Conservation (phyloP, 2,329 filamentous ascomycete species). For the Chlorencoelia australis region DNA sequence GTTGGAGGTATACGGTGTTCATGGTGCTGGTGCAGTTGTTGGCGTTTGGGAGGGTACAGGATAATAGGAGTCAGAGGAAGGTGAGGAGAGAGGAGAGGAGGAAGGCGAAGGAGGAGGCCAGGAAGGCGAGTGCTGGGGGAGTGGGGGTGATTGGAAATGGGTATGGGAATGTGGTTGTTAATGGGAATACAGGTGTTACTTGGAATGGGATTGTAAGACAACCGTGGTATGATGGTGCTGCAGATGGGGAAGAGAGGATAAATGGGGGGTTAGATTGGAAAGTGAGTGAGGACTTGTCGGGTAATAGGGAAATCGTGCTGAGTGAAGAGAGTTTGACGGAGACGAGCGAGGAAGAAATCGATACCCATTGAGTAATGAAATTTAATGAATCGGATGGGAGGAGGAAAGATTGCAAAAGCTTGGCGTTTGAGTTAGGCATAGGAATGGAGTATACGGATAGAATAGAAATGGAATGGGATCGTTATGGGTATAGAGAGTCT, state of each 20-base stretch:
- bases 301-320: neutral
- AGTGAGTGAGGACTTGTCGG: neutral
- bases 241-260: neutral
- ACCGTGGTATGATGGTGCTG: too few species aligned
- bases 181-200: too few species aligned
- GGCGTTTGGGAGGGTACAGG: constrained; percentile 25
- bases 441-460: too few species aligned
- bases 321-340: constrained; percentile 9
- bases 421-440: too few species aligned
- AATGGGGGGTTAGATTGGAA: neutral
- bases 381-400: too few species aligned
- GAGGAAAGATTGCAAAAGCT: too few species aligned
- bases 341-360: constrained; percentile 14
- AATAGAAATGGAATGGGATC: too few species aligned
- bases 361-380: too few species aligned
- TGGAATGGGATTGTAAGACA: too few species aligned
- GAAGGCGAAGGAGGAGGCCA: constrained; percentile 11
- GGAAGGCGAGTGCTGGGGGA: neutral
- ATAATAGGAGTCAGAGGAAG: constrained; percentile 18
- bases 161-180: neutral
- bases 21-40: constrained; percentile 31
- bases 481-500: too few species aligned
- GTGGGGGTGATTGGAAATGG: neutral
- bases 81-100: constrained; percentile 14
- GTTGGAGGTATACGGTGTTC: constrained; percentile 30